Percentiles rank a stretch among this genome's conserved stretches.
phyloP scores from a whole-genome alignment of 805 yeast species.

The Candida dendrica region DNA sequence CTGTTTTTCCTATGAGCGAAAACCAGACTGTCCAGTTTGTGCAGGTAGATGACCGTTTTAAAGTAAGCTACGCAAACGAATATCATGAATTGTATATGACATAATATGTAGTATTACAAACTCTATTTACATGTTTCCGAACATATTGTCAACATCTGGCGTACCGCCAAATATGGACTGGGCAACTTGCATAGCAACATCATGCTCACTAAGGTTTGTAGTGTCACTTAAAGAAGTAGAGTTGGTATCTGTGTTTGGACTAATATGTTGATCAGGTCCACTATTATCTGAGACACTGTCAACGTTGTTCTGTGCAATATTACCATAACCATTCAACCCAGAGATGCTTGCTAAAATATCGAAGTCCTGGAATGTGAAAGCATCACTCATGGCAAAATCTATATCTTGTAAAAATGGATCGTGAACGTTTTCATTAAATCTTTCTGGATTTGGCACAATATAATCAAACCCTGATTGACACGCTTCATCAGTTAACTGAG shows the following conservation, averaged over 20 bases:
- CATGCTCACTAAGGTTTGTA: slow-evolving; percentile 9
- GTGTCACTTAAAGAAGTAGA: not conserved
- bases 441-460: slow-evolving; percentile 17
- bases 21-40: slow-evolving; percentile 70
- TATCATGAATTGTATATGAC: too few species aligned
- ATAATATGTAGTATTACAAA: not conserved
- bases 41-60: too few species aligned
- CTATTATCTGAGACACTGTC: too few species aligned
- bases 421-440: slow-evolving; percentile 8
- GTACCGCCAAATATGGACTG: slow-evolving; percentile 20
- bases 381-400: not conserved
- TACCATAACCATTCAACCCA: not conserved
- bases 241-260: not conserved
- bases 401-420: slow-evolving; percentile 18
- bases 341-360: not conserved
- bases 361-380: slow-evolving; percentile 1
- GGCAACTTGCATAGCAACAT: slow-evolving; percentile 20
- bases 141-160: not conserved
- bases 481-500: slow-evolving; percentile 15
- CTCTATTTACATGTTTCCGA: not conserved
- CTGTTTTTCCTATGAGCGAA: slow-evolving; percentile 56
- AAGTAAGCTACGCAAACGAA: too few species aligned
- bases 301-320: not conserved
- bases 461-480: slow-evolving; percentile 22
- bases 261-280: not conserved